phyloP scores from a whole-genome alignment of 148 eudicot species.

The Simmondsia chinensis region DNA sequence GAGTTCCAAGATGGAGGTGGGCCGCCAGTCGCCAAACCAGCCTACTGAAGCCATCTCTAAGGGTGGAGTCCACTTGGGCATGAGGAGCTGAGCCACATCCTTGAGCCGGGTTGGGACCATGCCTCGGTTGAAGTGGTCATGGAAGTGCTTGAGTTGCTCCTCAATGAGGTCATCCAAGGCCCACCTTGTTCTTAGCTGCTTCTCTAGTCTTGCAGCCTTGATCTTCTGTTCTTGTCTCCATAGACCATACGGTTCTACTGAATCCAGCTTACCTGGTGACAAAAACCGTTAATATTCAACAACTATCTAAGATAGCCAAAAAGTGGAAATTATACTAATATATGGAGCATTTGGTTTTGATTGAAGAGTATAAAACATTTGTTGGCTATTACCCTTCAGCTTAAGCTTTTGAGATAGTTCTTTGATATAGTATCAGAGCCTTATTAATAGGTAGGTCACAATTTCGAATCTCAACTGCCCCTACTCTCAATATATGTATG shows the following conservation, averaged over 20 bases:
- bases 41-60: conserved; percentile 54
- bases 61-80: conserved; percentile 64
- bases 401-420: too few species aligned
- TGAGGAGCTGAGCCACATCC: conserved; percentile 58
- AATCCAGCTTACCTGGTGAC: conserved; percentile 31
- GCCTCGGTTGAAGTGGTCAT: conserved; percentile 42
- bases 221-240: conserved; percentile 66
- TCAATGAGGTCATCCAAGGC: conserved; percentile 58
- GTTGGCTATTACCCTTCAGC: neutral
- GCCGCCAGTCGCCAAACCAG: conserved; percentile 97
- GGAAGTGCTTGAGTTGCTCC: conserved; percentile 51
- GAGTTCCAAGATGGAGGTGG: conserved; percentile 67
- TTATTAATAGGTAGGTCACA: too few species aligned
- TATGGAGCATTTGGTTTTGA: neutral
- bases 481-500: too few species aligned
- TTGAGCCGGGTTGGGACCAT: conserved; percentile 38
- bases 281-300: neutral
- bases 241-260: conserved; percentile 22
- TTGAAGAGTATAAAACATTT: neutral
- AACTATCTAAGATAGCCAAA: too few species aligned
- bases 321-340: neutral
- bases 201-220: conserved; percentile 60
- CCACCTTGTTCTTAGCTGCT: conserved; percentile 65
- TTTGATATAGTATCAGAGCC: neutral
- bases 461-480: too few species aligned